Evolutionary conservation across 192 early-diverging fungal species (phyloP).

Genomic region (Thamnidium elegans): DNA sequence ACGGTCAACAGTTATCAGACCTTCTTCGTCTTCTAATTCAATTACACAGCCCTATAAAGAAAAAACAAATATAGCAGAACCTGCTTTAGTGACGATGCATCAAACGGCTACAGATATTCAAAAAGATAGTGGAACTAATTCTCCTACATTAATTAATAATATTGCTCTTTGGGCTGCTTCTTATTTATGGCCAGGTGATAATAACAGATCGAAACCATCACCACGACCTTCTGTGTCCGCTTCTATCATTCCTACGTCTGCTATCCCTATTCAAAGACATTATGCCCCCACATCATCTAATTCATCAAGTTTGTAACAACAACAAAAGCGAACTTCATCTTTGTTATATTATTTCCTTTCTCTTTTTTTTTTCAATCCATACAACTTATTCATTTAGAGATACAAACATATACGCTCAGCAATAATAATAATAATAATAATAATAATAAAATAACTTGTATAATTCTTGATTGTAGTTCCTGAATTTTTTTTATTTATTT

Average conservation of each 20-base stretch:
- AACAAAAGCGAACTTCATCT: not conserved
- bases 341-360: slow-evolving; percentile 1
- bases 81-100: slow-evolving; percentile 13
- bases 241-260: slow-evolving; percentile 1
- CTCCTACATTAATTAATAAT: slow-evolving; percentile 1
- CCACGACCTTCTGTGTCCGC: slow-evolving; percentile 7
- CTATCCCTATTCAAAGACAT: not conserved
- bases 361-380: not conserved
- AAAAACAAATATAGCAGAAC: not conserved
- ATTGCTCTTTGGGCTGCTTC: slow-evolving; percentile 21
- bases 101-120: slow-evolving; percentile 14
- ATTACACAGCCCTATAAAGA: slow-evolving; percentile 8
- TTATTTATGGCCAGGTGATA: slow-evolving; percentile 10
- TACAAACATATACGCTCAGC: not conserved
- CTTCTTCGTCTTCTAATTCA: not conserved
- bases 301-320: slow-evolving; percentile 3
- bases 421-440: not conserved
- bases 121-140: not conserved
- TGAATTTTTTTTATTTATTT: too few species aligned
- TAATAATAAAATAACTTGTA: too few species aligned
- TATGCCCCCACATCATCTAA: slow-evolving; percentile 1
- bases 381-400: not conserved
- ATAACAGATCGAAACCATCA: not conserved
- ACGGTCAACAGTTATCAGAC: not conserved
- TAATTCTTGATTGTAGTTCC: too few species aligned